Evolutionary conservation across 176 grass and related monocot species (phyloP), one percentile per base, ranked within the genome.

Genomic region (Ensete ventricosum): DNA sequence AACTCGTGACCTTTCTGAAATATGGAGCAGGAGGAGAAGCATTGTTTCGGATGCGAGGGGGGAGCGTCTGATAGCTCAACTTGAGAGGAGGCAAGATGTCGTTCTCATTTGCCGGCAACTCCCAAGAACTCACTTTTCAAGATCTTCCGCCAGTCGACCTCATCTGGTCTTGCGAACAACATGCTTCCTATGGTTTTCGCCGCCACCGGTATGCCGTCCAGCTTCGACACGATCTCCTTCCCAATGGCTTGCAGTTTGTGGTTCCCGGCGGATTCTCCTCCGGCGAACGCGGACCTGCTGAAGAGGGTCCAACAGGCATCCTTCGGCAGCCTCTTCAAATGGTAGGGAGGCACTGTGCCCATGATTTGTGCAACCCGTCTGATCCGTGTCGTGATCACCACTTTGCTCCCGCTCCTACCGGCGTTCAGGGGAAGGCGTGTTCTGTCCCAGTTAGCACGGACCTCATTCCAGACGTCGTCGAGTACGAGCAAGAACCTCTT

Each of bases 391-490:
- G 83, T 84, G 17, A 80, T 53, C 53, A 84, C 23, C 53, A 84
- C 62, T 24, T 76, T 80, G 25, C 50, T 84, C 76, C 72, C 77
- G 11, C 43, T 9, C 0, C 2, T 73, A 16, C 19, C 43, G 50
- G 1, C 11, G 1, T 63, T 48, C 34, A 69, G 48, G 19, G 2
- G 55, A 50, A 14, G 51, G 71, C 19, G 62, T 69, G 58, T 73
- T 53, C 12, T 73, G 13, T 78, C 20, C n/a, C 14, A 77, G 14
- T 83, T 83, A 22, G 17, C 54, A 2, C 77, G 59, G 9, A 59
- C 76, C 27, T 92, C 87, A 75, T 82, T 75, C 84, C 90, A 89
- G 50, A 92, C 87, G 85, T 89, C 87, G 73, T 92, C 90, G 23
- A 92, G 52, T n/a, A 92, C 22, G 5, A 92, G 82, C 72, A 92